Conservation (phyloP, 441 rosid genomes). For the Pelargonium myrrhifolium region DNA sequence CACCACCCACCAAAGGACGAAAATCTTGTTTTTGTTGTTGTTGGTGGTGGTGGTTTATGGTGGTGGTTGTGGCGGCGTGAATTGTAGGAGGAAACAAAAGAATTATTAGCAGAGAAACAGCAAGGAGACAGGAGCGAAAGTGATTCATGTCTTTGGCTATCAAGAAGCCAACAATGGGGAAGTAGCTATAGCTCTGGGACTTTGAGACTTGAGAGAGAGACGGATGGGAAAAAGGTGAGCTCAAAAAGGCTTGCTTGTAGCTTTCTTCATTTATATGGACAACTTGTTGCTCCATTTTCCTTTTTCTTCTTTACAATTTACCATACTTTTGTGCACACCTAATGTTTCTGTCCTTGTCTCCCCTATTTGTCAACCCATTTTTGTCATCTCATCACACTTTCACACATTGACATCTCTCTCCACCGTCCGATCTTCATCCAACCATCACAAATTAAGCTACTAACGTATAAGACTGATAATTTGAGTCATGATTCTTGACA, state of each 20-base stretch:
- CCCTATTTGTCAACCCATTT: no score
- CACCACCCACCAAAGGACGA: not conserved
- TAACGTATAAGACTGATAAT: no score
- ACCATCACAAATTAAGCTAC: no score
- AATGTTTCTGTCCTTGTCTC: no score
- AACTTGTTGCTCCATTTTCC: not conserved
- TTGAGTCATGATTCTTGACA: no score
- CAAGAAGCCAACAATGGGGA: not conserved
- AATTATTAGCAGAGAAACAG: not conserved
- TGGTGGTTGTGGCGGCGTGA: not conserved
- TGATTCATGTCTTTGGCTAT: conserved; percentile 1
- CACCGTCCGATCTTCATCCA: no score
- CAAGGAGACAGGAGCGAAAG: not conserved
- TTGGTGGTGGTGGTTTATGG: not conserved
- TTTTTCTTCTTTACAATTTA: not conserved
- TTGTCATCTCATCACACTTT: no score
- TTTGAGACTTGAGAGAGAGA: no score
- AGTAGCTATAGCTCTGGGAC: not conserved
- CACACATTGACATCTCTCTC: no score
- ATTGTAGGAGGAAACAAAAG: not conserved
- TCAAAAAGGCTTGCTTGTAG: conserved; percentile 1
- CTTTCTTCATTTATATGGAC: conserved; percentile 4
- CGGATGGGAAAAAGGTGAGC: not conserved
- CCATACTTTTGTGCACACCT: no score
- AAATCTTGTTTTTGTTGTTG: no score